These are phyloP conservation scores for Chlorella sp. DNA, from an alignment of 139 green algal species.

Conservation along the genomic window DNA sequence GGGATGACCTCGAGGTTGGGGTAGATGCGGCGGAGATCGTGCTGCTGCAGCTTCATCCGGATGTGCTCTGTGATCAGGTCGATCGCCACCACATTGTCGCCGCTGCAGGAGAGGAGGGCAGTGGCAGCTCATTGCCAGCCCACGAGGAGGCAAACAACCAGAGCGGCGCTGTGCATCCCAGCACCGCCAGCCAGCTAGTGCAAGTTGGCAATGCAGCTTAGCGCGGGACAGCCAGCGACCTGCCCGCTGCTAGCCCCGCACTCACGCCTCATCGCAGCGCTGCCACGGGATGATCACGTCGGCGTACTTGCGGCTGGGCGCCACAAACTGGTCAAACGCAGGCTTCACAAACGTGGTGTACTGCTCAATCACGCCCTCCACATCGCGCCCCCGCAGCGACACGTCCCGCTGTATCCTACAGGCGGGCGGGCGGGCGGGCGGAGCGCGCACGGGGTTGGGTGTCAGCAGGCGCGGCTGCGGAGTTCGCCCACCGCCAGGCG, in stretches of 20 bases:
- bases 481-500: conserved; percentile 1
- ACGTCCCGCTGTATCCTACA: conserved; percentile 93
- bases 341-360: conserved; percentile 96
- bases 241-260: too few relatives aligned
- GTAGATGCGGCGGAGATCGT: conserved; percentile 93
- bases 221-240: too few relatives aligned
- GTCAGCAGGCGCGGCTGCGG: too few relatives aligned
- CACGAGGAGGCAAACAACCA: too few relatives aligned
- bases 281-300: conserved; percentile 96
- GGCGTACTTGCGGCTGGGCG: conserved; percentile 77
- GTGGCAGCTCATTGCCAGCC: not conserved
- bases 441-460: too few relatives aligned
- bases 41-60: conserved; percentile 89
- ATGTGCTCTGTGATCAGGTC: conserved; percentile 99
- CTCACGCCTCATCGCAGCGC: conserved; percentile 45
- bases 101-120: conserved; percentile 74
- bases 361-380: conserved; percentile 92
- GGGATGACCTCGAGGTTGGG: conserved; percentile 90
- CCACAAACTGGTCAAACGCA: conserved; percentile 90
- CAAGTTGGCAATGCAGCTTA: too few relatives aligned
- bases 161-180: too few relatives aligned
- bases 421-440: not conserved
- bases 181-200: too few relatives aligned
- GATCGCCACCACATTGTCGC: conserved; percentile 91
- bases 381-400: conserved; percentile 76